Base-by-base conservation (phyloP, 441 rosid genomes). In the Adansonia gregorii region DNA sequence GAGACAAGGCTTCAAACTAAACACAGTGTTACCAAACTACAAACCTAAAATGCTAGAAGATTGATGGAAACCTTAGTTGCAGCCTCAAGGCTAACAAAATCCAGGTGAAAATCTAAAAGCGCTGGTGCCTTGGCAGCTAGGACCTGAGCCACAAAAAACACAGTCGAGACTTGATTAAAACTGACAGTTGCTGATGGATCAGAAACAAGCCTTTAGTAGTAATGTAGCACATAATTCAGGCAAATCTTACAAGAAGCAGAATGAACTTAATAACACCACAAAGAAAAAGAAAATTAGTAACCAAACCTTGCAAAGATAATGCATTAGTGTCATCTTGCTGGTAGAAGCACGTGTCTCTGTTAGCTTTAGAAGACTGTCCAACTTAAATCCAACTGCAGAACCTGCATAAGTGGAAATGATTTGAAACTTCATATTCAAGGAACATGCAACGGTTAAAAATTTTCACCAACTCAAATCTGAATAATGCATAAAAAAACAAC, bases 321-420 rank as follows among this genome's bases (percentile, higher is more conserved):
- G 97, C 99, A 94, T 93, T 46, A 94, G 97, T 27, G 98, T 97
- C 97, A 93, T 94, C 89, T 89, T 94, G 89, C 83, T 94, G 76
- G 89, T 94, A 56, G 92, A 82, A 80, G 98, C 98, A 58, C 99
- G 97, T 31, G 97, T 94, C 81, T 97, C 99, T 8, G 91, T 84
- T 73, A 97, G 91, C 91, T 97, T 97, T 74, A 89, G 85, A 78
- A 97, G 92, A 87, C 99, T 93, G 83, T 97, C 99, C 88, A 97
- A 81, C 91, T 97, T 97, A 86, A 97, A 97, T 76, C 99, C 99
- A 82, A 97, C 78, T 41, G 99, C 98, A 85, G 99, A 87, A 84
- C 99, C 99, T 97, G 87, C 69, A 81, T 56, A 86, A 70, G 73
- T 12, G 72, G 68, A 82, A 55, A 78, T 66, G 46, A 79, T 69